Conservation (phyloP, 768 basidiomycete genomes). For the Psilocybe cyanescens region DNA sequence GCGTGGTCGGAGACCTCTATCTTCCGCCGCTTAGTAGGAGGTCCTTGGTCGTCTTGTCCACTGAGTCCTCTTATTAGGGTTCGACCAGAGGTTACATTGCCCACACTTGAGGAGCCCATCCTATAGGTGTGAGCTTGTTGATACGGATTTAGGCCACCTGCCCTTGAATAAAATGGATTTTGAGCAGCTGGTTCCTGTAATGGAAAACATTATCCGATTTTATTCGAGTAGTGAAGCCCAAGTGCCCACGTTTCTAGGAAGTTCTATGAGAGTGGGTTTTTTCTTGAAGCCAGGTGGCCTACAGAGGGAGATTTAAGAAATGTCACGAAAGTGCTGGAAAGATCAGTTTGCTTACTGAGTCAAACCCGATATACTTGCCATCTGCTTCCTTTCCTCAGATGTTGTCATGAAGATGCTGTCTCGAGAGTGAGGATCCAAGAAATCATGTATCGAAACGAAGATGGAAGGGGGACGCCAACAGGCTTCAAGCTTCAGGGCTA, state of each 20-base stretch:
- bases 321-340: neutral
- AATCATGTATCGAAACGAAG: neutral
- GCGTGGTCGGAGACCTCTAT: neutral
- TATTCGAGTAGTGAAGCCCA: neutral
- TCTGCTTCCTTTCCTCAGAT: constrained; percentile 9
- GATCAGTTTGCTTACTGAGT: neutral
- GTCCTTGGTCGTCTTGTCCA: neutral
- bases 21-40: neutral
- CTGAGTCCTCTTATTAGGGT: neutral
- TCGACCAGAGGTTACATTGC: neutral
- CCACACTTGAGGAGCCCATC: neutral
- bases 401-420: constrained; percentile 7
- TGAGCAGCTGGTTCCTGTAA: neutral
- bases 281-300: neutral
- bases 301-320: neutral
- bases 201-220: neutral
- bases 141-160: neutral
- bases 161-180: neutral
- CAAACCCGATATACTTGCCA: constrained; percentile 3
- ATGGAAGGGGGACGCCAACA: neutral
- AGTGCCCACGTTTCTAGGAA: neutral
- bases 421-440: neutral
- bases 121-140: neutral
- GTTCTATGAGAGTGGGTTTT: neutral
- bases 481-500: neutral